These are phyloP conservation scores for Hondaea fermentalgiana DNA, from an alignment of 108 stramenopile species.

Conservation along the genomic window DNA sequence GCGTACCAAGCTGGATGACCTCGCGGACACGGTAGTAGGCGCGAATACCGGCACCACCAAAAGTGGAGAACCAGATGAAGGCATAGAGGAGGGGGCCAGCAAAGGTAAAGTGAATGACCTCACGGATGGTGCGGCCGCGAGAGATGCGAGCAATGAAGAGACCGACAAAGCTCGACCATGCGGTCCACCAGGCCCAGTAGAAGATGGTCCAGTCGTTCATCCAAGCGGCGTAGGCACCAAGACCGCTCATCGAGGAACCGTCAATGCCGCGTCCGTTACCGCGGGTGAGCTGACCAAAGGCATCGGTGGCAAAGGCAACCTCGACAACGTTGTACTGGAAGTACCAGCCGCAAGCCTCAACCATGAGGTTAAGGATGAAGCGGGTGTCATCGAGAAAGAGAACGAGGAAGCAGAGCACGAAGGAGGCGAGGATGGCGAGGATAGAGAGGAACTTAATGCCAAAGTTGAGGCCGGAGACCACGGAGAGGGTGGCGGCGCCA, in stretches of 20 bases:
- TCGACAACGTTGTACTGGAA: conserved; percentile 22
- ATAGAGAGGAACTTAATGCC: conserved; percentile 51
- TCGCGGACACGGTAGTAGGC: conserved; percentile 30
- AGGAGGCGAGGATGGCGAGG: conserved; percentile 44
- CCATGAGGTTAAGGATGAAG: conserved; percentile 45
- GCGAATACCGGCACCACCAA: conserved; percentile 56
- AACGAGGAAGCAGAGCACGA: conserved; percentile 35
- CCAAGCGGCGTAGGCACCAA: conserved; percentile 39
- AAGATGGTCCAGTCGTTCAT: conserved; percentile 59
- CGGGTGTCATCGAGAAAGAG: conserved; percentile 55
- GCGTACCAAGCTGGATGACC: not conserved
- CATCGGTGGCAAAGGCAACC: conserved; percentile 7
- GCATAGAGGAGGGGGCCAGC: conserved; percentile 38
- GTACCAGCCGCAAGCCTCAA: conserved; percentile 49
- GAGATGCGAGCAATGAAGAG: conserved; percentile 59
- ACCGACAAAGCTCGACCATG: conserved; percentile 60
- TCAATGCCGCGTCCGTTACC: conserved; percentile 40
- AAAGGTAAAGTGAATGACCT: conserved; percentile 35
- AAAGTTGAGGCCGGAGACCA: conserved; percentile 48
- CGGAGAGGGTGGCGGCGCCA: conserved; percentile 40
- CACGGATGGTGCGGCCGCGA: conserved; percentile 46
- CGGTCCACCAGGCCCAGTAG: conserved; percentile 62
- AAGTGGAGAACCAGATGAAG: conserved; percentile 47
- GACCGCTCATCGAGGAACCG: conserved; percentile 27
- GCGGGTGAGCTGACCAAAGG: not conserved